A percentile compares a stretch with the other conserved stretches of the same genome.
Evolutionary conservation across 2,329 filamentous ascomycete genomes (phyloP).

Genomic region (Hymenoscyphus repandus): DNA sequence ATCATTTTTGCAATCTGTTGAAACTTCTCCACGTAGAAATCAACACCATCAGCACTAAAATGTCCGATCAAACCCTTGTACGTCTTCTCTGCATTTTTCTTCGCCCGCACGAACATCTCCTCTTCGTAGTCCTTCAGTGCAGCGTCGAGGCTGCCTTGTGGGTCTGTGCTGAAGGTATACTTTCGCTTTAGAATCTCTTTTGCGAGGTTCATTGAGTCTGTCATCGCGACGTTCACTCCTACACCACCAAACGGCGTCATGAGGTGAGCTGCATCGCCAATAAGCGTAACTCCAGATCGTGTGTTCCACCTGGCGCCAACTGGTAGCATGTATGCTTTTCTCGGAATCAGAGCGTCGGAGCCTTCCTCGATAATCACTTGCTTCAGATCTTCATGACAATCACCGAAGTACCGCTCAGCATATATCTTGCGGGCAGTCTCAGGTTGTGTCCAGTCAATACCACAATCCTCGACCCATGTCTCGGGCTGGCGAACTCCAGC

Average conservation of each 20-base stretch:
- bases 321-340: conserved; percentile 19
- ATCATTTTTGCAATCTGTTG: too few relatives aligned
- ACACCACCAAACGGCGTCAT: conserved; percentile 41
- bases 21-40: too few relatives aligned
- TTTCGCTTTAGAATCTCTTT: not conserved
- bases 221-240: conserved; percentile 34
- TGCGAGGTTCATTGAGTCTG: conserved; percentile 36
- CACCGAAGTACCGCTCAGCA: conserved; percentile 15
- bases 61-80: too few relatives aligned
- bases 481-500: conserved; percentile 21
- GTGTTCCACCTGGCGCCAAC: conserved; percentile 14
- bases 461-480: conserved; percentile 19
- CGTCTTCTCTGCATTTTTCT: too few relatives aligned
- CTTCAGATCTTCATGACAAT: conserved; percentile 22
- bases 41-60: too few relatives aligned
- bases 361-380: conserved; percentile 14
- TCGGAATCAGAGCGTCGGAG: conserved; percentile 22
- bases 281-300: conserved; percentile 36
- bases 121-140: too few relatives aligned
- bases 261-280: conserved; percentile 47
- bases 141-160: too few relatives aligned
- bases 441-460: conserved; percentile 19
- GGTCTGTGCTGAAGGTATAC: too few relatives aligned
- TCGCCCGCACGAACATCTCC: too few relatives aligned
- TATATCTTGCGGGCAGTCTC: conserved; percentile 12